Base-by-base conservation (phyloP, 2,329 filamentous ascomycete species). In the Penicillium sp. region DNA sequence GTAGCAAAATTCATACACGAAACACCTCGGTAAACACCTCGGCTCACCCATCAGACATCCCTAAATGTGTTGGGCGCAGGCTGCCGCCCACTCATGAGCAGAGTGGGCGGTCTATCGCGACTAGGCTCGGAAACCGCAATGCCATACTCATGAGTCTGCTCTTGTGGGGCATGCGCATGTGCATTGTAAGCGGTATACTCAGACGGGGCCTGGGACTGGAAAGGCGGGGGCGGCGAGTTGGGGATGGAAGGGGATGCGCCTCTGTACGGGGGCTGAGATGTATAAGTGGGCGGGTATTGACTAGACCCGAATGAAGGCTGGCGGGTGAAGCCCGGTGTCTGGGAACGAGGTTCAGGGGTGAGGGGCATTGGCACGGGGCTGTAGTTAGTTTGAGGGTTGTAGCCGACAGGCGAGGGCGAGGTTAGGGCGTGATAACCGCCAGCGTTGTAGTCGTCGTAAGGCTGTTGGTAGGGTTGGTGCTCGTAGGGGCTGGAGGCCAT, bases 31-130 rank as follows among this genome's bases (percentile, higher is more conserved):
- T 8, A 24, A 24, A 24, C 23, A 24, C 8, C 10, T 18, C 31
- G 2, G 8, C 14, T 36, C 35, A 44, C 13, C 29, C 1, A 20
- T 53, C 54, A 68, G 38, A 71, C 60, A 53, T 69, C 59, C 44
- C 64, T 59, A 40, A 56, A 68, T 22, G 62, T 65, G 36, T 69
- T 67, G 29, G 58, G 53, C 6, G 57, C 61, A 9, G 69, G 65
- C 45, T 66, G 66, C 42, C 67, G 63, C 13, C 69, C 70, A 45
- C 64, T 67, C 50, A 70, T 65, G 44, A 71, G 51, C 27, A 71
- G 54, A 62, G 65, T 71, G 8, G 69, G 69, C 28, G 69, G 67
- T 50, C 67, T 60, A 48, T 63, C 60, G 49, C 57, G 47, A 23
- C 62, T 58, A 24, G 54, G 49, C 36, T 60, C 52, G 47, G 13